A percentile compares a stretch with the other conserved stretches of the same genome.
phyloP scores from a whole-genome alignment of 306 rosid species.

The Neltuma alba region DNA sequence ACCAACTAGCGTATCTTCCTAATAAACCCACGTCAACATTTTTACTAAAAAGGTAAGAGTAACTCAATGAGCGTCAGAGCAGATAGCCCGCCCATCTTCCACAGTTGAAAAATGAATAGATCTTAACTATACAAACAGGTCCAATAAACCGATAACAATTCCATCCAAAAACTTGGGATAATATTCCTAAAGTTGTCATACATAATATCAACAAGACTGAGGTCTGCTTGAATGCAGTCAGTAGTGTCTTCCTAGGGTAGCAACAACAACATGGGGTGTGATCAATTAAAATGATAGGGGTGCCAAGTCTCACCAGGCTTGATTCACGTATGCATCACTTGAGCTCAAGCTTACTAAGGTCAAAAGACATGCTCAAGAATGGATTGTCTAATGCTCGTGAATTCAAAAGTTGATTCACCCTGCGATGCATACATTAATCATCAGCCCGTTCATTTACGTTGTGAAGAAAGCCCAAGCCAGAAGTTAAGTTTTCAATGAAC shows the following conservation, averaged over 20 bases:
- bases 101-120: neutral
- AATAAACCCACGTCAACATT: neutral
- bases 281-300: neutral
- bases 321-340: neutral
- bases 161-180: neutral
- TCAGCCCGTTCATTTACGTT: neutral
- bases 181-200: neutral
- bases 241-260: neutral
- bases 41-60: neutral
- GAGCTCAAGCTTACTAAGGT: constrained; percentile 2
- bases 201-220: neutral
- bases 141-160: neutral
- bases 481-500: neutral
- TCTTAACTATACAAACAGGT: neutral
- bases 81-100: neutral
- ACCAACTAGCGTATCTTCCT: neutral
- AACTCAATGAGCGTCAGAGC: neutral
- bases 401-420: constrained; percentile 3
- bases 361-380: neutral
- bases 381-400: neutral
- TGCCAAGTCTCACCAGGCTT: constrained; percentile 2
- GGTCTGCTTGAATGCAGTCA: neutral
- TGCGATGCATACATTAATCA: neutral
- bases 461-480: neutral
- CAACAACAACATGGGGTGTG: neutral